These are phyloP conservation scores for Epicoccum nigrum DNA, from an alignment of 2,329 filamentous ascomycete species.

Conservation along the genomic window DNA sequence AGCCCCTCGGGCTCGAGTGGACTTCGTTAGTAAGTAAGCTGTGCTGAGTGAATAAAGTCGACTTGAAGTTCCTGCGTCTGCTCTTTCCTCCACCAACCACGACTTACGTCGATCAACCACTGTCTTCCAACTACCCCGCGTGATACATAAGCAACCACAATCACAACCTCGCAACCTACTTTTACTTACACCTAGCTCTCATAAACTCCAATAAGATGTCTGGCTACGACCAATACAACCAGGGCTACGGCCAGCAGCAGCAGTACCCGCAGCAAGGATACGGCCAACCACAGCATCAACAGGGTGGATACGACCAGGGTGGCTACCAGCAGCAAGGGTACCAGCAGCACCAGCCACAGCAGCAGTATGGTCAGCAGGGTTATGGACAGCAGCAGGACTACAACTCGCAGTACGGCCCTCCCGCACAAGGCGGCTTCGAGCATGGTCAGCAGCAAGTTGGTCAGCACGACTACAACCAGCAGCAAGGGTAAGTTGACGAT, in stretches of 20 bases:
- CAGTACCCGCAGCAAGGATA: constrained; percentile 45
- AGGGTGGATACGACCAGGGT: constrained; percentile 40
- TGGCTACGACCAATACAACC: constrained; percentile 56
- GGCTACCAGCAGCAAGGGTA: constrained; percentile 39
- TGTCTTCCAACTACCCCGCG: constrained; percentile 15
- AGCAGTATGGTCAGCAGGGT: constrained; percentile 35
- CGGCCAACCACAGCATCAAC: constrained; percentile 31
- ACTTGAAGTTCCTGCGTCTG: constrained; percentile 16
- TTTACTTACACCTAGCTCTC: neutral
- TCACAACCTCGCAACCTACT: neutral
- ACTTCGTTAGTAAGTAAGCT: constrained; percentile 23
- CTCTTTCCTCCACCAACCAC: constrained; percentile 14
- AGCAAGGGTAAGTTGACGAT: constrained; percentile 40
- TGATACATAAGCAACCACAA: neutral
- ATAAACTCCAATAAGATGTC: constrained; percentile 51
- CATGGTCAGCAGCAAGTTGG: constrained; percentile 46
- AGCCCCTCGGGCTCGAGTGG: constrained; percentile 31
- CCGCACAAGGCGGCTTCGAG: constrained; percentile 57
- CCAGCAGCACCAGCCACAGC: constrained; percentile 41
- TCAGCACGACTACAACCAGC: constrained; percentile 40
- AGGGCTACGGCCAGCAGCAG: constrained; percentile 42
- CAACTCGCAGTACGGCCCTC: constrained; percentile 53
- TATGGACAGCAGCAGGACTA: constrained; percentile 44
- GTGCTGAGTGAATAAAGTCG: constrained; percentile 26
- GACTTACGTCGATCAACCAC: constrained; percentile 15